These are phyloP conservation scores for Calonectria pauciramosa DNA, from an alignment of 2,329 filamentous ascomycete species.

Conservation along the genomic window DNA sequence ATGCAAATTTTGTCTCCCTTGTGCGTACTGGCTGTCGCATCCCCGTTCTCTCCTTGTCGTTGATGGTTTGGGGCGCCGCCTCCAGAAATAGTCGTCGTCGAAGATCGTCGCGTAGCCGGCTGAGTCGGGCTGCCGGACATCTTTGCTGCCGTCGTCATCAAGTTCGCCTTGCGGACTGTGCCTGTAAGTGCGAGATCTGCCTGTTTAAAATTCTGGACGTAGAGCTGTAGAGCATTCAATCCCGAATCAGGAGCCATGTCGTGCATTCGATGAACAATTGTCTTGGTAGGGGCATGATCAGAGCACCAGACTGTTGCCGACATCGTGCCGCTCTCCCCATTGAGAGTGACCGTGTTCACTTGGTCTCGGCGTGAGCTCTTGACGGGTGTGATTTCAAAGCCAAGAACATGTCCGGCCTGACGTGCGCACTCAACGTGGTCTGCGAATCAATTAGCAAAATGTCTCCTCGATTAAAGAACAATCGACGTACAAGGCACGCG, in stretches of 20 bases:
- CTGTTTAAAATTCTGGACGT: slow-evolving; percentile 92
- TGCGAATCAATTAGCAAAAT: slow-evolving; percentile 44
- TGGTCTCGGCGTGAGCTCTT: slow-evolving; percentile 90
- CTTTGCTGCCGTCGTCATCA: slow-evolving; percentile 76
- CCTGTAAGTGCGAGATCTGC: slow-evolving; percentile 92
- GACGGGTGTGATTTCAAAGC: slow-evolving; percentile 90
- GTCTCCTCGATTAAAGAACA: not conserved
- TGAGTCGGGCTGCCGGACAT: slow-evolving; percentile 53
- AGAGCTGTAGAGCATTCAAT: slow-evolving; percentile 87
- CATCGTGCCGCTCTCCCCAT: slow-evolving; percentile 85
- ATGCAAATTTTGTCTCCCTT: slow-evolving; percentile 70
- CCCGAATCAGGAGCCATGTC: slow-evolving; percentile 80
- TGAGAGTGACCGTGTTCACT: slow-evolving; percentile 83
- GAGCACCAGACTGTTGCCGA: slow-evolving; percentile 93
- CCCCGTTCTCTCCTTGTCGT: slow-evolving; percentile 44
- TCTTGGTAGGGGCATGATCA: slow-evolving; percentile 82
- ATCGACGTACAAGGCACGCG: slow-evolving; percentile 61
- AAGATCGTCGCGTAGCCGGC: slow-evolving; percentile 65
- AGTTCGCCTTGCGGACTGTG: slow-evolving; percentile 91
- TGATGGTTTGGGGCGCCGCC: slow-evolving; percentile 29
- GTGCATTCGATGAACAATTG: slow-evolving; percentile 81
- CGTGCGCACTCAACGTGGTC: slow-evolving; percentile 95
- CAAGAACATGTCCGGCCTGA: slow-evolving; percentile 84
- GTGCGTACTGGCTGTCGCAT: slow-evolving; percentile 46
- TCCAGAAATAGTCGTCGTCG: slow-evolving; percentile 60